Base-by-base conservation (phyloP, 75 land plant genomes). In the Sequoiadendron giganteum region DNA sequence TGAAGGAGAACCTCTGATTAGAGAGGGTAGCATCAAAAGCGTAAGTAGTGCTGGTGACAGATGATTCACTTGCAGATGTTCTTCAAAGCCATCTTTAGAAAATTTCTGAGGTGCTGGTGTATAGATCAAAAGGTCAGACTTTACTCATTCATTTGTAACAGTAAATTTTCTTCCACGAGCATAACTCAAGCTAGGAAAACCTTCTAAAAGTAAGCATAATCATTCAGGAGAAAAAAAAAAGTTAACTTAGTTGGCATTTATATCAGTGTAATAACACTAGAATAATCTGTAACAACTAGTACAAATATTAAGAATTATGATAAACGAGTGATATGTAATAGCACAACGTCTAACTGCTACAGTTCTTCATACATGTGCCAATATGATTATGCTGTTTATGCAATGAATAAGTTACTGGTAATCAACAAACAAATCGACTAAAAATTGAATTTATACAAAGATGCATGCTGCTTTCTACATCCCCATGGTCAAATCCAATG, bases 41-140 rank as follows among this genome's bases (percentile, higher is more conserved):
- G 99, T 94, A 52, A 98, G 95, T 70, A 97, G 90, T 11, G 99
- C 97, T 47, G 99, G 95, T 83, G 97, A 97, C 36, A 98, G 89
- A 90, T 98, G 97, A 85, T 98, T 98, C 86, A 98, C 99, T 98
- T 98, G 99, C 94, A 98, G 88, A 85, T 98, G 99, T 87, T 88
- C 93, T 91, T 98, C 99, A 94, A 93, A 91, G 9, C 97, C 97
- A 88, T 98, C 99, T 85, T 92, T 91, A 13, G 99, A 97, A 84
- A 98, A 93, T 76, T 88, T 90, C 90, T 98, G 98, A 84, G 95
- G 92, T 79, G 92, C 99, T 98, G 87, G 2, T 49, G 48, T 3
- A 25, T n/a, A 47, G 13, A 82, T 82, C 48, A 45, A 82, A 82
- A 47, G n/a, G 48, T 82, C 84, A 82, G 84, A 82, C 14, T 82